Evolutionary conservation across 305 asterid genomes (phyloP), one percentile per base, ranked within the genome.

Genomic region (Rubia tinctorum): DNA sequence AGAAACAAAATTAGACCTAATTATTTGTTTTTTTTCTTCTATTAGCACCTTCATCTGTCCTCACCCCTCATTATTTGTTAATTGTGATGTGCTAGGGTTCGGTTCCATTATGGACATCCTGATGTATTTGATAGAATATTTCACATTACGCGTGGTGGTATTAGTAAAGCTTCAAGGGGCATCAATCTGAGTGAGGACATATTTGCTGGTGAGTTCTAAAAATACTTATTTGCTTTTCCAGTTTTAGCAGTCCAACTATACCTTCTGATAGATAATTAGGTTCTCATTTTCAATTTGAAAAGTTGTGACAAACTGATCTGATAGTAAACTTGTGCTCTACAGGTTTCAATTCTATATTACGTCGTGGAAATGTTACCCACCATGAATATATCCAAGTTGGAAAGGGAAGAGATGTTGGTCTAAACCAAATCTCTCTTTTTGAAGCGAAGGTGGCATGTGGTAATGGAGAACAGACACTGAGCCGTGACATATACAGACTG

Each of bases 381-480:
- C 99, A 95, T 72, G 99, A 92, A 81, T 95, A 92, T 74, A 90
- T 95, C 80, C 99, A 95, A 85, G 98, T 93, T 69, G 99, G 99
- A 76, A 95, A 92, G 86, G 99, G 98, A 34, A 82, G 99, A 79
- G 98, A 92, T 85, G 99, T 95, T 80, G 99, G 99, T 74, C 93
- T 95, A 69, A 95, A 95, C 86, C 99, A 95, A 82, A 95, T 95
- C 77, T 92, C 97, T 70, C 97, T 92, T 79, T 95, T 95, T 82
- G 99, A 95, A 83, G 98, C 99, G 70, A 95, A 95, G 88, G 99
- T 95, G 78, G 97, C 99, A 34, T 95, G 99, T 78, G 99, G 99
- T 77, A 95, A 95, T 75, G 99, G 98, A 78, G 99, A 92, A 85
- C 99, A 95, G 93, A 86, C 90, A 9, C 94, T 95, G 73, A 92